Percentiles rank a stretch among this genome's conserved stretches.
phyloP scores from a whole-genome alignment of 176 grass and related monocot species.

The Oryza meridionalis region DNA sequence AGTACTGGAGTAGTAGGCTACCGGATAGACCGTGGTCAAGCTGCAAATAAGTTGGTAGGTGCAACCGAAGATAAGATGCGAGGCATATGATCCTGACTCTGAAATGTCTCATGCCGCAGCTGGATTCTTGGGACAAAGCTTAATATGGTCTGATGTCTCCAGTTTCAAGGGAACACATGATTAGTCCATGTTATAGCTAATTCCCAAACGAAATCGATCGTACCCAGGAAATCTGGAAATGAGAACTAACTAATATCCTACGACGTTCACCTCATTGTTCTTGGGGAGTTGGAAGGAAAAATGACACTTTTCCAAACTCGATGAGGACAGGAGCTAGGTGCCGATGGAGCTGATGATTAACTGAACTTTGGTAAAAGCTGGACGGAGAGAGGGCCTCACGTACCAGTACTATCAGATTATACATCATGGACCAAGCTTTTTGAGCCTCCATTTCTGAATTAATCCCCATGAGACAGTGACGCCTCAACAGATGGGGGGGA shows the following conservation, averaged over 20 bases:
- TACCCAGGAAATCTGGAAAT: not conserved
- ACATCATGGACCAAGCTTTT: conserved; percentile 13
- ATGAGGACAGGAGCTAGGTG: conserved; percentile 26
- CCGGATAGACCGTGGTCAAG: not conserved
- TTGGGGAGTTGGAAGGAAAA: not conserved
- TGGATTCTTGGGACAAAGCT: not conserved
- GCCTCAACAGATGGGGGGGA: conserved; percentile 38
- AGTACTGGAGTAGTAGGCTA: not conserved
- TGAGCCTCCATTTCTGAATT: conserved; percentile 31
- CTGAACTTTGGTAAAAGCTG: conserved; percentile 22
- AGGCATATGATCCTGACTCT: not conserved
- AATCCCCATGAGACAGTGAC: conserved; percentile 50
- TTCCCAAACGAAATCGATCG: not conserved
- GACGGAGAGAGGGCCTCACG: not conserved
- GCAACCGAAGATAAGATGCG: conserved; percentile 30
- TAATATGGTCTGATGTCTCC: not conserved
- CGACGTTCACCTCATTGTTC: not conserved
- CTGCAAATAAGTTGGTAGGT: conserved; percentile 26
- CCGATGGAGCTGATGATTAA: not conserved
- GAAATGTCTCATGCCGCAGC: not conserved
- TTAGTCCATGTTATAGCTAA: not conserved
- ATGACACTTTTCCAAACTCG: not conserved
- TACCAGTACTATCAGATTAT: not conserved
- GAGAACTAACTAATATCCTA: not conserved
- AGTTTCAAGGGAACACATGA: not conserved